Evolutionary conservation across 805 yeast species (phyloP).

Genomic region (Wickerhamomyces bisporus): DNA sequence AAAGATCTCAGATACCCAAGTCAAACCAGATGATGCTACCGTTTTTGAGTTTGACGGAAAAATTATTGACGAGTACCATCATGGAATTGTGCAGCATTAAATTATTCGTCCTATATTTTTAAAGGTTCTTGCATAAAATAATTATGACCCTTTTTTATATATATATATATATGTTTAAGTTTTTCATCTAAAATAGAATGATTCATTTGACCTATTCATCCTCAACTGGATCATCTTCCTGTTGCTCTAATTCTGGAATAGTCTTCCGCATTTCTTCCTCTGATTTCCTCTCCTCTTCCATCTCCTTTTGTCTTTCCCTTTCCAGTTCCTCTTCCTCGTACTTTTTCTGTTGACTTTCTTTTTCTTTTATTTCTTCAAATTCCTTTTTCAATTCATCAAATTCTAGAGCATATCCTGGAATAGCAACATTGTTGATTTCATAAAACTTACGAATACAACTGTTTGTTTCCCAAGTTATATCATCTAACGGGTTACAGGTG

Average conservation of each 20-base stretch:
- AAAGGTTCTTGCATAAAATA: background rate
- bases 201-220: too few relatives aligned
- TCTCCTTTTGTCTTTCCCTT: constrained; percentile 7
- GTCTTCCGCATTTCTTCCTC: constrained; percentile 49
- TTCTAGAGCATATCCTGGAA: constrained; percentile 11
- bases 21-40: constrained; percentile 22
- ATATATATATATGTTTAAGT: too few relatives aligned
- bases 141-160: background rate
- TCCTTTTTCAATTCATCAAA: constrained; percentile 2
- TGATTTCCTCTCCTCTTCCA: constrained; percentile 37
- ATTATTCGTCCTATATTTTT: too few relatives aligned
- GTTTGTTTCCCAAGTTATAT: constrained; percentile 55
- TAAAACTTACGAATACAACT: constrained; percentile 63
- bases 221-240: constrained; percentile 10
- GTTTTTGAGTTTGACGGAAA: constrained; percentile 2
- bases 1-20: constrained; percentile 44
- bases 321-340: constrained; percentile 11
- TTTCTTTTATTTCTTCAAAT: background rate
- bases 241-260: constrained; percentile 7
- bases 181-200: too few relatives aligned
- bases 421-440: constrained; percentile 22
- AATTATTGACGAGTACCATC: constrained; percentile 5
- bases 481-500: constrained; percentile 67
- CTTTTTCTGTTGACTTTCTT: constrained; percentile 7
- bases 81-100: background rate